Evolutionary conservation across 2,329 filamentous ascomycete genomes (phyloP).

Genomic region (Verticillium klebahnii): DNA sequence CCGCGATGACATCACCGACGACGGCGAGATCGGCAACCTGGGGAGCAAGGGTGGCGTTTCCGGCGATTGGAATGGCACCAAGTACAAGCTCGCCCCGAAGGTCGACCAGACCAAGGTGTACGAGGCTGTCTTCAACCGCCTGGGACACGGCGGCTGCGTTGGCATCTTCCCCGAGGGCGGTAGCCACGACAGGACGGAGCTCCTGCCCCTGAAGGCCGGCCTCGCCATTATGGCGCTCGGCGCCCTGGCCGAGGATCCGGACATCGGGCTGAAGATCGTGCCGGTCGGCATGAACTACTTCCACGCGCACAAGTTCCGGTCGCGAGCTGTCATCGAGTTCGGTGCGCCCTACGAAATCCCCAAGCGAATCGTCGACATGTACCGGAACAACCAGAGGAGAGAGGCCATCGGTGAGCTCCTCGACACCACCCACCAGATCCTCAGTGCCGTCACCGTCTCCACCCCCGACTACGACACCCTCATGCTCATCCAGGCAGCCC

Average conservation of each 20-base stretch:
- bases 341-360: conserved; percentile 85
- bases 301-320: conserved; percentile 97
- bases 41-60: background rate
- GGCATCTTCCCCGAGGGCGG: conserved; percentile 97
- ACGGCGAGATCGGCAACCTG: conserved; percentile 62
- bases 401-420: conserved; percentile 83
- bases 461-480: conserved; percentile 93
- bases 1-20: conserved; percentile 63
- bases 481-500: conserved; percentile 93
- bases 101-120: conserved; percentile 94
- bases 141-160: conserved; percentile 80
- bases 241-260: conserved; percentile 76
- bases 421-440: conserved; percentile 78
- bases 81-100: conserved; percentile 85
- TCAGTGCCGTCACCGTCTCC: conserved; percentile 86
- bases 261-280: conserved; percentile 89
- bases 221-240: conserved; percentile 98
- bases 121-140: conserved; percentile 81
- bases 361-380: conserved; percentile 75
- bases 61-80: conserved; percentile 50
- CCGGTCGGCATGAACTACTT: conserved; percentile 99
- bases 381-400: conserved; percentile 75
- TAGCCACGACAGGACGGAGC: conserved; percentile 88
- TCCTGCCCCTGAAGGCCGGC: conserved; percentile 90
- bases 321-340: conserved; percentile 92